phyloP scores from a whole-genome alignment of 179 eudicot species.

The Beta corolliflora region DNA sequence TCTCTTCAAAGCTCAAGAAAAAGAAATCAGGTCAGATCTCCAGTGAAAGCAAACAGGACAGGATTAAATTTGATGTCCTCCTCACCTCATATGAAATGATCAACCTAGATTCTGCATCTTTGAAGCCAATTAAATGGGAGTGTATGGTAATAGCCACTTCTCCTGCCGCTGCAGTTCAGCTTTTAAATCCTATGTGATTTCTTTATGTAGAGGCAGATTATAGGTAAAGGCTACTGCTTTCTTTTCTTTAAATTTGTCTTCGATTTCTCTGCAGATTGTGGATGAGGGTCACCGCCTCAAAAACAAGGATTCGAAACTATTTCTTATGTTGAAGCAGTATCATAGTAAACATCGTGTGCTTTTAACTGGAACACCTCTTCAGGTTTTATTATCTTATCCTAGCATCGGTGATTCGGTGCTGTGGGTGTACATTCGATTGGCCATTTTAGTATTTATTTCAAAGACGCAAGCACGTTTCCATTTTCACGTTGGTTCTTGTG shows the following conservation, averaged over 20 bases:
- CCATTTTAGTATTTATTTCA: constrained; percentile 12
- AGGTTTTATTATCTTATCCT: constrained; percentile 48
- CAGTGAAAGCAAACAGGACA: constrained; percentile 76
- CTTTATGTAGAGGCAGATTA: background rate
- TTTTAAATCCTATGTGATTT: background rate
- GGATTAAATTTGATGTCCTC: constrained; percentile 93
- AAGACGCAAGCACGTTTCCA: background rate
- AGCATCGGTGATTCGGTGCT: background rate
- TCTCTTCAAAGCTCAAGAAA: constrained; percentile 62
- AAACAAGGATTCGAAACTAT: constrained; percentile 95
- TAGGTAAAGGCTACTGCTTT: background rate
- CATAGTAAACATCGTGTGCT: constrained; percentile 79
- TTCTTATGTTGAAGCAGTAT: constrained; percentile 74
- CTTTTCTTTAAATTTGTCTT: constrained; percentile 19
- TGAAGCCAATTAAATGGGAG: constrained; percentile 93
- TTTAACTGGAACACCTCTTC: constrained; percentile 98
- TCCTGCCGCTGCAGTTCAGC: constrained; percentile 1
- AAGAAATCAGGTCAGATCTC: constrained; percentile 65
- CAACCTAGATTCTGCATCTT: constrained; percentile 65
- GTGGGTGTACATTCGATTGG: constrained; percentile 6
- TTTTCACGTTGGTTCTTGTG: background rate
- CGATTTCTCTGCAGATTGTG: constrained; percentile 59
- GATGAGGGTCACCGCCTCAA: constrained; percentile 99
- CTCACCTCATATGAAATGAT: constrained; percentile 97
- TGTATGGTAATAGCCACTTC: constrained; percentile 62